phyloP scores from a whole-genome alignment of 495 filamentous ascomycete species.

The Podospora conica region DNA sequence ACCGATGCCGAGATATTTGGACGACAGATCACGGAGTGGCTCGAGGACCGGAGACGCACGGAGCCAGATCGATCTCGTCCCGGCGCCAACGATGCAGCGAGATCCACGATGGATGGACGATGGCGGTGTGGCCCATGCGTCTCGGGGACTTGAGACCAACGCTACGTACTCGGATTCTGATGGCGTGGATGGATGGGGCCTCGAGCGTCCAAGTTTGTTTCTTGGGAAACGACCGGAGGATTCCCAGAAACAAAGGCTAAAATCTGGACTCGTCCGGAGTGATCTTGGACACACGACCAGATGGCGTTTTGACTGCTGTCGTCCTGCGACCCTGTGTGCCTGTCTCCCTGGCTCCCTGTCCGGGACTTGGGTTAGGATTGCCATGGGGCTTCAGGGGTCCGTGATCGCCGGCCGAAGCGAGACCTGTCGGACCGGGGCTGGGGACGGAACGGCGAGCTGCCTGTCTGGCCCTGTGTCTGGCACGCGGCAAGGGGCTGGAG shows the following conservation, averaged over 20 bases:
- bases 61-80: conserved; percentile 7
- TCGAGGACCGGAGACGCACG: conserved; percentile 1
- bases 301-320: conserved; percentile 9
- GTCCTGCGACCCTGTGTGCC: not conserved
- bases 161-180: not conserved
- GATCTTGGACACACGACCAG: conserved; percentile 6
- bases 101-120: not conserved
- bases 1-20: not conserved
- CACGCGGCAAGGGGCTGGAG: conserved; percentile 22
- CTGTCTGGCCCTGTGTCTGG: conserved; percentile 29
- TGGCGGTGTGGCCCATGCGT: not conserved
- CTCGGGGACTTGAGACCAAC: not conserved
- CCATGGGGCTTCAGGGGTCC: conserved; percentile 24
- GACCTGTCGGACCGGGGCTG: conserved; percentile 19
- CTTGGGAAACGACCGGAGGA: conserved; percentile 23
- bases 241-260: conserved; percentile 34
- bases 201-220: conserved; percentile 22
- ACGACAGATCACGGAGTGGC: not conserved
- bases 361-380: conserved; percentile 8
- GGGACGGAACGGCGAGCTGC: conserved; percentile 25
- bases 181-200: not conserved
- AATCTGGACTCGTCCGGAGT: conserved; percentile 22
- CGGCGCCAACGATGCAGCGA: conserved; percentile 5
- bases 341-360: not conserved
- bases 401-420: conserved; percentile 26